Evolutionary conservation across 2,329 filamentous ascomycete species (phyloP), one percentile per base, ranked within the genome.

Genomic region (Fusarium sp.): DNA sequence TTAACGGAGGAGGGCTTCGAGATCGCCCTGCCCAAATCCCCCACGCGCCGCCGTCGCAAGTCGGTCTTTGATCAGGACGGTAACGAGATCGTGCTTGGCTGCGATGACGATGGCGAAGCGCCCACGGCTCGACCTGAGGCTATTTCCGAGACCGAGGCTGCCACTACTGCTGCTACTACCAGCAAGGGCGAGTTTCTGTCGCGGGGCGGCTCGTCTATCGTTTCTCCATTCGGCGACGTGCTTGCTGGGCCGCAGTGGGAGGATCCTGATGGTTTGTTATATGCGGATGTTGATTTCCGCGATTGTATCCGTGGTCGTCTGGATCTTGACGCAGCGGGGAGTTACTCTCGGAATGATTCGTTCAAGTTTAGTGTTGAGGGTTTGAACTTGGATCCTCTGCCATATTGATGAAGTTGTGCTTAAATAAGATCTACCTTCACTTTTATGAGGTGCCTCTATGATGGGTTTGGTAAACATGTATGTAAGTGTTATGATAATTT

Each of bases 191-290:
- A 83, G 13, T 93, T 87, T 73, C 76, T 90, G 15, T 93, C 85
- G 14, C 86, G 90, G 9, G 94, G 94, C 22, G 95, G 95, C 0
- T 96, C 93, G 0, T 91, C 88, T 72, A 95, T 98, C 68, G 83
- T 96, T 25, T 90, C 87, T 11, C 94, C 94, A 0, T 83, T 91
- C 41, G 95, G 94, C 0, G 87, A 94, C n/a, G 88, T 95, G 0
- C 79, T 97, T 2, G 88, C 88, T 2, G 93, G 92, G 0, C 94
- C 94, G 1, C 82, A 96, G 60, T 97, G 94, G 94, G 92, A 97
- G 61, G 90, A 94, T 62, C 79, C 90, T 56, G 83, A 87, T 6
- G 86, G 88, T 0, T 77, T 97, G 30, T 80, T 94, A 51, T 86
- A 87, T 33, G 84, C 87, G 1, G 92, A 96, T 67, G 90, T 94